phyloP scores from a whole-genome alignment of 2,329 filamentous ascomycete species.

The Eutypa lata region DNA sequence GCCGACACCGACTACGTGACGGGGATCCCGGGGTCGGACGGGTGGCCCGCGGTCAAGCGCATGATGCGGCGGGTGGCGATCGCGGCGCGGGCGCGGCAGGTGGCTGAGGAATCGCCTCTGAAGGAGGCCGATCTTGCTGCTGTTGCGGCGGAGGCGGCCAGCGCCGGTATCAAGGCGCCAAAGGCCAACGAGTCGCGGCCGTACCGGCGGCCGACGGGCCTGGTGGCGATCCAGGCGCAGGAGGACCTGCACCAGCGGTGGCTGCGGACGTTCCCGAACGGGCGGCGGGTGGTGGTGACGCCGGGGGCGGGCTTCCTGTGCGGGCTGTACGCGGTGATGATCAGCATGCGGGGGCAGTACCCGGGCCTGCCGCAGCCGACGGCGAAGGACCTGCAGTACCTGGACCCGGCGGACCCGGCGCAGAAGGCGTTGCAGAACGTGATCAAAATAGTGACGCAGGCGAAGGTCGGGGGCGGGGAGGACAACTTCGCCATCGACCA shows the following conservation, averaged over 20 bases:
- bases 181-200: not conserved
- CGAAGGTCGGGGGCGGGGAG: not conserved
- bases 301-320: not conserved
- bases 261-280: not conserved
- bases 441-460: not conserved
- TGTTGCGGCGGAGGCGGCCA: too few species aligned
- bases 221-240: too few species aligned
- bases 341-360: not conserved
- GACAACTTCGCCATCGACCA: not conserved
- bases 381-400: not conserved
- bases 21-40: slow-evolving; percentile 10
- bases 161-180: not conserved
- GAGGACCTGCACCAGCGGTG: too few species aligned
- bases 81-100: slow-evolving; percentile 6
- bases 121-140: too few species aligned
- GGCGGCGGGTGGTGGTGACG: not conserved
- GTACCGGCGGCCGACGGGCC: not conserved
- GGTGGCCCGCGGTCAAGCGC: slow-evolving; percentile 15
- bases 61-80: slow-evolving; percentile 6
- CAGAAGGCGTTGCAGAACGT: not conserved
- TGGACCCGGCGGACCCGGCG: not conserved
- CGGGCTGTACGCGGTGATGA: not conserved
- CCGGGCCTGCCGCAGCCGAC: not conserved
- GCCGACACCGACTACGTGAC: not conserved
- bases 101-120: too few species aligned